These are phyloP conservation scores for Beta macrorhiza DNA, from an alignment of 179 eudicot genomes.

Conservation along the genomic window DNA sequence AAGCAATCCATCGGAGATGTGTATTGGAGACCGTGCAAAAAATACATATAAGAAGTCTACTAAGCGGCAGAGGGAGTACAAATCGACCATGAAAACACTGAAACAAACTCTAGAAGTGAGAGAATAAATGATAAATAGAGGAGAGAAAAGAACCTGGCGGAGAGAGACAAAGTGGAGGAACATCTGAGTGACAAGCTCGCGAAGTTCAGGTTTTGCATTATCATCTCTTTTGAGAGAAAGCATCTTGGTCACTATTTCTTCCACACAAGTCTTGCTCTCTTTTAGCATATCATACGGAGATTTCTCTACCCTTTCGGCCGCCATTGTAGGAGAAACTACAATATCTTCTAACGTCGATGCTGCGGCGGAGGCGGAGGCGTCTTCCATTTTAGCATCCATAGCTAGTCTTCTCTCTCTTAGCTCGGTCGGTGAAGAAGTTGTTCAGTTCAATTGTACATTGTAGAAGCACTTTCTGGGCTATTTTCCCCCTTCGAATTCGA, in stretches of 20 bases:
- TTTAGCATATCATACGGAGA: slow-evolving; percentile 55
- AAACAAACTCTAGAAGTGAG: not conserved
- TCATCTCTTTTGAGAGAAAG: slow-evolving; percentile 58
- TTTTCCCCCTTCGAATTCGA: no score
- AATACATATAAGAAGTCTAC: no score
- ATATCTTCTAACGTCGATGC: not conserved
- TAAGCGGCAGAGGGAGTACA: no score
- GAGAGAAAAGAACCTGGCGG: slow-evolving; percentile 55
- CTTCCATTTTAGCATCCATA: slow-evolving; percentile 36
- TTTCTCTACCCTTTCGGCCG: slow-evolving; percentile 24
- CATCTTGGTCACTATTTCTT: slow-evolving; percentile 73
- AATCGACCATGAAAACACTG: not conserved
- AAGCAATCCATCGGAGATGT: no score
- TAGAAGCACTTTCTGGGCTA: no score
- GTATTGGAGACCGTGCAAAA: no score
- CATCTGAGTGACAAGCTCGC: slow-evolving; percentile 67
- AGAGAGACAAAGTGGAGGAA: slow-evolving; percentile 79
- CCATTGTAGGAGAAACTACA: not conserved
- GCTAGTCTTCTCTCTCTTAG: not conserved
- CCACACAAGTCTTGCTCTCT: slow-evolving; percentile 51
- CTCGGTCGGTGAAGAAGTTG: no score
- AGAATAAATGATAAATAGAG: not conserved
- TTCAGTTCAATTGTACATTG: no score
- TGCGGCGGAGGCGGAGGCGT: slow-evolving; percentile 14
- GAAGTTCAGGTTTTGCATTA: slow-evolving; percentile 57